Evolutionary conservation across 2,329 filamentous ascomycete genomes (phyloP).

Genomic region (Fusarium verticillioides): DNA sequence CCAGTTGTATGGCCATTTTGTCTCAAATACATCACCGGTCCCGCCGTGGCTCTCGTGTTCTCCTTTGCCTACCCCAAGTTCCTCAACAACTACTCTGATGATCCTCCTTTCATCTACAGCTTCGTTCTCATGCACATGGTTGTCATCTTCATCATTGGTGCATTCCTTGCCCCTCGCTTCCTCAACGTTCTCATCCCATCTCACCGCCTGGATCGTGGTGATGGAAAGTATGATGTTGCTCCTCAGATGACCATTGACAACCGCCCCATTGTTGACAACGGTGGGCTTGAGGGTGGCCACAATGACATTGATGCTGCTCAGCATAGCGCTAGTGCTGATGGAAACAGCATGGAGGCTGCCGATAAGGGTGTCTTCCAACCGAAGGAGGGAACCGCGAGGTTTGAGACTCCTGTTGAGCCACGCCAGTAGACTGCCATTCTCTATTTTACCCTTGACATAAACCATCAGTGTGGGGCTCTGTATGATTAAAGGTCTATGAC

Average conservation of each 20-base stretch:
- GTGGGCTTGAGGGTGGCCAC: conserved; percentile 18
- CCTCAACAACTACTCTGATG: conserved; percentile 7
- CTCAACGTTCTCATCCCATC: conserved; percentile 27
- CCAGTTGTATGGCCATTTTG: conserved; percentile 55
- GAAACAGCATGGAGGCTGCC: conserved; percentile 20
- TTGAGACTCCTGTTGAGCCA: background rate
- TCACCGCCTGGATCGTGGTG: conserved; percentile 19
- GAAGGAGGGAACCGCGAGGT: background rate
- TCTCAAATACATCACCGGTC: conserved; percentile 57
- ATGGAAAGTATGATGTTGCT: conserved; percentile 35
- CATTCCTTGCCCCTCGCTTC: conserved; percentile 25
- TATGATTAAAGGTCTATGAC: background rate
- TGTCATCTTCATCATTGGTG: conserved; percentile 30
- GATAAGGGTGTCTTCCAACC: conserved; percentile 7
- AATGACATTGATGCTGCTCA: background rate
- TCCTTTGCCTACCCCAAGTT: conserved; percentile 57
- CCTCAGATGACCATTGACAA: conserved; percentile 33
- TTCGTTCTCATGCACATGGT: conserved; percentile 38
- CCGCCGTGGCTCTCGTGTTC: conserved; percentile 58
- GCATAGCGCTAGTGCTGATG: conserved; percentile 1
- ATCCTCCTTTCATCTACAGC: conserved; percentile 34
- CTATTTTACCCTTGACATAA: no score
- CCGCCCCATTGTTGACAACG: conserved; percentile 9
- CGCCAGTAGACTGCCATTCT: background rate
- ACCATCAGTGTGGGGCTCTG: accelerated